Evolutionary conservation across 768 basidiomycete species (phyloP).

Genomic region (Leucocoprinus birnbaumii): DNA sequence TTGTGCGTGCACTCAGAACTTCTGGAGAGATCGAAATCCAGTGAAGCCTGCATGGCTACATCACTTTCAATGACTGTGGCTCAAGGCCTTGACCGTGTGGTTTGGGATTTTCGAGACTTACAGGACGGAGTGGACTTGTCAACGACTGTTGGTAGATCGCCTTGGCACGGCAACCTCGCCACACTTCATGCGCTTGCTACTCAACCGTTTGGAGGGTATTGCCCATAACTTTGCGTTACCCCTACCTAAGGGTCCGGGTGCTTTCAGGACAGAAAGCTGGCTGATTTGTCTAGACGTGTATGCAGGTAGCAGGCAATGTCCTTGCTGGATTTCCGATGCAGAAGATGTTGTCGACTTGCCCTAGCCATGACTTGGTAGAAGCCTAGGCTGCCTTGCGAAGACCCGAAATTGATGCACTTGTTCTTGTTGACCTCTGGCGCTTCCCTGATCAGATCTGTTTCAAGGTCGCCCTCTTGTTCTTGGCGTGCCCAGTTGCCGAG

Average conservation of each 20-base stretch:
- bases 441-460: slow-evolving; percentile 1
- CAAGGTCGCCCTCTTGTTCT: background rate
- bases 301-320: slow-evolving; percentile 4
- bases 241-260: slow-evolving; percentile 11
- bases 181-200: background rate
- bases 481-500: background rate
- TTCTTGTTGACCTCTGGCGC: background rate
- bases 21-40: slow-evolving; percentile 8
- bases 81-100: slow-evolving; percentile 1
- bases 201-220: background rate
- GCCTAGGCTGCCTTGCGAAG: slow-evolving; percentile 3
- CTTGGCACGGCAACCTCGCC: slow-evolving; percentile 8
- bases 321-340: slow-evolving; percentile 1
- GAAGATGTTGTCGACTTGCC: background rate
- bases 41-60: slow-evolving; percentile 13
- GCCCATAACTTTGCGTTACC: slow-evolving; percentile 1
- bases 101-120: background rate
- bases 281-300: background rate
- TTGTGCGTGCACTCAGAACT: background rate
- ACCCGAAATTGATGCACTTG: background rate
- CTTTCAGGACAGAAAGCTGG: slow-evolving; percentile 11
- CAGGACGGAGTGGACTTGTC: slow-evolving; percentile 1
- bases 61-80: background rate
- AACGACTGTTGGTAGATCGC: slow-evolving; percentile 4
- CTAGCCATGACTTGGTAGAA: slow-evolving; percentile 10